Evolutionary conservation across 225 moss, liverwort and hornwort genomes (phyloP).

Genomic region (Rhytidiadelphus loreus): DNA sequence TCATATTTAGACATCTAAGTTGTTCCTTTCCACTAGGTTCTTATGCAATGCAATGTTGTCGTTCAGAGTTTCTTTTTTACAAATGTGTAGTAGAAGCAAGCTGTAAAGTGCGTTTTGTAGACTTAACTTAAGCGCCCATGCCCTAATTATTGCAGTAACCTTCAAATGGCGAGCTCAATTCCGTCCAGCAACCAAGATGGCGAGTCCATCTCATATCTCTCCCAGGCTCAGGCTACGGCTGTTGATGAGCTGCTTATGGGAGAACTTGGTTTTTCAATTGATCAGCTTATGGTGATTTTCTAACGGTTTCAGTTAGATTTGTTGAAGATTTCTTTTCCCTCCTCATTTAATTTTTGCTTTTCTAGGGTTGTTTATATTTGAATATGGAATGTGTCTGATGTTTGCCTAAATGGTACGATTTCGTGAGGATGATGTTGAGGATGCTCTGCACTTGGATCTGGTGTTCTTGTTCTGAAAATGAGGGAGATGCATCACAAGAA

Average conservation of each 20-base stretch:
- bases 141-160: slow-evolving; percentile 1
- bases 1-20: background rate
- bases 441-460: background rate
- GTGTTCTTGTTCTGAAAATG: background rate
- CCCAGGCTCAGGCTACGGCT: slow-evolving; percentile 61
- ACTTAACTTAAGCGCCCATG: background rate
- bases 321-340: background rate
- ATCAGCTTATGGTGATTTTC: slow-evolving; percentile 79
- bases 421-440: background rate
- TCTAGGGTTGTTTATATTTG: background rate
- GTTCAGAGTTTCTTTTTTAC: background rate
- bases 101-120: background rate
- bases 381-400: background rate
- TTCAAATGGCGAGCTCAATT: slow-evolving; percentile 26
- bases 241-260: slow-evolving; percentile 88
- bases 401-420: background rate
- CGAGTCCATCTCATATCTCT: slow-evolving; percentile 51
- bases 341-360: background rate
- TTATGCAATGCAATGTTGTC: background rate
- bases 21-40: background rate
- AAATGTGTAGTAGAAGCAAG: background rate
- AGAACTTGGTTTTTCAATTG: slow-evolving; percentile 72
- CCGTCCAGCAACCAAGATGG: slow-evolving; percentile 8
- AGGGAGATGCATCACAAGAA: background rate
- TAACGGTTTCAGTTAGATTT: background rate